phyloP scores from a whole-genome alignment of 192 early-diverging fungal genomes.

The Irineochytrium annulatum region DNA sequence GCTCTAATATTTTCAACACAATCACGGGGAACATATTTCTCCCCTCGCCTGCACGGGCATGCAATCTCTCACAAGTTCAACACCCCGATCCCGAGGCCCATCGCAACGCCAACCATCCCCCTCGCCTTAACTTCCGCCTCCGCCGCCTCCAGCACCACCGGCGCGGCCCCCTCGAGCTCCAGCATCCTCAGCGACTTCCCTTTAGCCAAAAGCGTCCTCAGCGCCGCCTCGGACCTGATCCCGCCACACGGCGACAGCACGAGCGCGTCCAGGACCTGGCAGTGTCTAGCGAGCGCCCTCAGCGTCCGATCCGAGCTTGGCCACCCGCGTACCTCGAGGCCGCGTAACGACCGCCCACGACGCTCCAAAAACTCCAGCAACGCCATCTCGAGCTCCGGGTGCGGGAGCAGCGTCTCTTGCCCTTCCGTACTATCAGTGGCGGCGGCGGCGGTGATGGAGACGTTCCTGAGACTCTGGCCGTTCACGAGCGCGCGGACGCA shows the following conservation, averaged over 20 bases:
- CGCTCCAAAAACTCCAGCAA: constrained; percentile 1
- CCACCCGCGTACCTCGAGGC: neutral
- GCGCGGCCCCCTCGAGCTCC: too few relatives aligned
- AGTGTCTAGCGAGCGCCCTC: neutral
- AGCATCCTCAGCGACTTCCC: neutral
- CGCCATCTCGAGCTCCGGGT: neutral
- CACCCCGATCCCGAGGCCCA: too few relatives aligned
- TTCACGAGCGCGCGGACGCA: neutral
- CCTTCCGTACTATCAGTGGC: neutral
- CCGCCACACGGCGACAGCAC: neutral
- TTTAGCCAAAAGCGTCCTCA: neutral
- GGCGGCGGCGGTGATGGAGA: neutral
- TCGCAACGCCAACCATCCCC: too few relatives aligned
- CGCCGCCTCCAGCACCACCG: too few relatives aligned
- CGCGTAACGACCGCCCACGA: neutral
- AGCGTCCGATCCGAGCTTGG: neutral
- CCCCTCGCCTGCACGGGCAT: too few relatives aligned
- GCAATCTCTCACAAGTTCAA: too few relatives aligned
- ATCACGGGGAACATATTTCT: too few relatives aligned
- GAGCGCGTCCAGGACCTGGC: neutral
- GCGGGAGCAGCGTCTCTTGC: neutral
- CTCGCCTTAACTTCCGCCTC: too few relatives aligned
- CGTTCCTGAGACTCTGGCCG: neutral
- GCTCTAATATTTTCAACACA: too few relatives aligned
- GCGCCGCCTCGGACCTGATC: neutral